Percentiles rank a stretch among this genome's conserved stretches.
Evolutionary conservation across 495 filamentous ascomycete species (phyloP).

Genomic region (Cercophora sp.): DNA sequence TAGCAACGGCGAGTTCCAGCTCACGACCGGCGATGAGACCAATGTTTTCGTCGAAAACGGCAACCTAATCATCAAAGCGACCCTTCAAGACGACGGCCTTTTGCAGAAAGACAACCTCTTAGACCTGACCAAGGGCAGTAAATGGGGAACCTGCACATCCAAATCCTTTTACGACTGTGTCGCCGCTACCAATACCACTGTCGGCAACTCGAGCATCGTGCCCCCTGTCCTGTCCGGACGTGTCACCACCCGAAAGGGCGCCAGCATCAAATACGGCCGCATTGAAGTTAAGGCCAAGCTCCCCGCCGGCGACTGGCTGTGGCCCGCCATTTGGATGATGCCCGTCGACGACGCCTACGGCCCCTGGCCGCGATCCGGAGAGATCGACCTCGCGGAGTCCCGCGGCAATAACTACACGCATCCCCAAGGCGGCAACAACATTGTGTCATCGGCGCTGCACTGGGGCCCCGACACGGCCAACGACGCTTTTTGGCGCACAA

Average conservation of each 20-base stretch:
- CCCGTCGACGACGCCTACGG: constrained; percentile 70
- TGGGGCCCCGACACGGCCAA: constrained; percentile 64
- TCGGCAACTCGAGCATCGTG: constrained; percentile 67
- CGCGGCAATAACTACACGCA: constrained; percentile 78
- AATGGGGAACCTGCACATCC: constrained; percentile 67
- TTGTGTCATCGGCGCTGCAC: constrained; percentile 74
- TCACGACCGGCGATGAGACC: constrained; percentile 63
- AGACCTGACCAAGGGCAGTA: constrained; percentile 58
- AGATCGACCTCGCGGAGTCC: constrained; percentile 78
- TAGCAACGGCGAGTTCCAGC: constrained; percentile 76
- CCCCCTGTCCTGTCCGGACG: constrained; percentile 76
- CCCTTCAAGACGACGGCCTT: constrained; percentile 62
- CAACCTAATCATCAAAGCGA: constrained; percentile 69
- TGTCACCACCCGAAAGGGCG: constrained; percentile 65
- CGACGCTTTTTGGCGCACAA: constrained; percentile 74
- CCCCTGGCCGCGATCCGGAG: constrained; percentile 74
- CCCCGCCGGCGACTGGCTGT: constrained; percentile 78
- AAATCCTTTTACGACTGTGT: constrained; percentile 53
- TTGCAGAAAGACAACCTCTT: constrained; percentile 60
- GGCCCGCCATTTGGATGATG: constrained; percentile 93
- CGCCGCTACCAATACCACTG: constrained; percentile 57
- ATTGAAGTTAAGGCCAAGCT: constrained; percentile 75
- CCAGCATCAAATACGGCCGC: constrained; percentile 73
- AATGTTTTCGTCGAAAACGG: constrained; percentile 71
- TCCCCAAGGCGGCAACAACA: constrained; percentile 73